A percentile compares a stretch with the other conserved stretches of the same genome.
These are phyloP conservation scores for Laguncularia racemosa DNA, from an alignment of 345 rosid genomes.

Conservation along the genomic window DNA sequence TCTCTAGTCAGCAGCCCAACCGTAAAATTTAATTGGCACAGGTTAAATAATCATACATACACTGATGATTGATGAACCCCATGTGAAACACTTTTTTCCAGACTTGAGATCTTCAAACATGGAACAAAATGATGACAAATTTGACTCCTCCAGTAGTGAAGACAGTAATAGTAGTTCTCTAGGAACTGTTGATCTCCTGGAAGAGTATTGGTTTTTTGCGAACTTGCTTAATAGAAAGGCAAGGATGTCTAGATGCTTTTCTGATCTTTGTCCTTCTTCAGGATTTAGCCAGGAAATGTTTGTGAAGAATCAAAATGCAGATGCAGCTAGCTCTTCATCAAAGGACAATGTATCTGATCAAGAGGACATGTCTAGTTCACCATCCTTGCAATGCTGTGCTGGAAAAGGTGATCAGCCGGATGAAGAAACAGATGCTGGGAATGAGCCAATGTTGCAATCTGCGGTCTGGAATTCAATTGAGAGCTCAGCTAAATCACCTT, in stretches of 20 bases:
- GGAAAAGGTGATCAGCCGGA: no score
- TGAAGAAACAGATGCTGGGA: no score
- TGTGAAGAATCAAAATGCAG: constrained; percentile 1
- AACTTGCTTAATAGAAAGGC: constrained; percentile 30
- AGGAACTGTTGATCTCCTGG: constrained; percentile 42
- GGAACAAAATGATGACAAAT: constrained; percentile 18
- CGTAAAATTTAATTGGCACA: no score
- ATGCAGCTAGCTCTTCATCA: background rate
- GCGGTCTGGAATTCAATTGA: no score
- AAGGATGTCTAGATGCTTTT: constrained; percentile 41
- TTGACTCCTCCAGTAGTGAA: constrained; percentile 13
- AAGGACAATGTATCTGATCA: background rate
- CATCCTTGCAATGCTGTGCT: no score
- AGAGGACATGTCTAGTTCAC: no score
- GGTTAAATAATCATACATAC: no score
- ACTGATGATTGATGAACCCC: no score
- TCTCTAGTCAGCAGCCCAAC: no score
- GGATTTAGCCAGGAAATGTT: constrained; percentile 14
- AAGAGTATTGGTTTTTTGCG: constrained; percentile 64
- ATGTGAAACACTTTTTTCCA: background rate
- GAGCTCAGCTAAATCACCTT: no score
- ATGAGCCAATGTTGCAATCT: no score
- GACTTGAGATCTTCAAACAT: constrained; percentile 10
- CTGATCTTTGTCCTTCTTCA: constrained; percentile 56
- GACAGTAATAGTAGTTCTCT: constrained; percentile 8